Percentiles rank a stretch among this genome's conserved stretches.
These are phyloP conservation scores for Pachysandra terminalis DNA, from an alignment of 164 flowering plant genomes.

Conservation along the genomic window DNA sequence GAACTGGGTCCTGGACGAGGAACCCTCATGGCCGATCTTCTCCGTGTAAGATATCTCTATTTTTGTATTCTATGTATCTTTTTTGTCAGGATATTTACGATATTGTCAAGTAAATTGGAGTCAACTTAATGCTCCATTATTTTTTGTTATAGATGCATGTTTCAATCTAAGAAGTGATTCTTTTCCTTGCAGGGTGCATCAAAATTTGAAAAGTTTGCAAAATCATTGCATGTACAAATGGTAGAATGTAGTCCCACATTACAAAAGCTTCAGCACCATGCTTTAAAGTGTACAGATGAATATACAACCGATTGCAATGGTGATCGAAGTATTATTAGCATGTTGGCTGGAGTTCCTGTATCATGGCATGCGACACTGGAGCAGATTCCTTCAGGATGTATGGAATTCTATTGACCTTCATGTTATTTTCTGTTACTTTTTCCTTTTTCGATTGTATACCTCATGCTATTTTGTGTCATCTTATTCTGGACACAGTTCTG, in stretches of 20 bases:
- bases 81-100: background rate
- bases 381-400: slow-evolving; percentile 93
- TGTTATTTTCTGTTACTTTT: background rate
- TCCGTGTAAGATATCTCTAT: slow-evolving; percentile 51
- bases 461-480: no score
- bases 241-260: slow-evolving; percentile 93
- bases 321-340: slow-evolving; percentile 44
- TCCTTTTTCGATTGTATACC: background rate
- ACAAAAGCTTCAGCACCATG: slow-evolving; percentile 65
- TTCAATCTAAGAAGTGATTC: slow-evolving; percentile 4
- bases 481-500: no score
- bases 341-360: slow-evolving; percentile 61
- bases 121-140: background rate
- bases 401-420: slow-evolving; percentile 14
- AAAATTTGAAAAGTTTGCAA: slow-evolving; percentile 71
- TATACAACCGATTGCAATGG: slow-evolving; percentile 20
- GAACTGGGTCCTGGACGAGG: slow-evolving; percentile 99
- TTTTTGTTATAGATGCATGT: background rate
- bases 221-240: slow-evolving; percentile 72
- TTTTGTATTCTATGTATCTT: background rate
- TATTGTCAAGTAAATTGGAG: background rate
- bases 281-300: slow-evolving; percentile 56
- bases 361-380: slow-evolving; percentile 90
- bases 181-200: slow-evolving; percentile 64
- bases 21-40: slow-evolving; percentile 97